Conservation (phyloP, 768 basidiomycete genomes). For the Mrakia blollopis region DNA sequence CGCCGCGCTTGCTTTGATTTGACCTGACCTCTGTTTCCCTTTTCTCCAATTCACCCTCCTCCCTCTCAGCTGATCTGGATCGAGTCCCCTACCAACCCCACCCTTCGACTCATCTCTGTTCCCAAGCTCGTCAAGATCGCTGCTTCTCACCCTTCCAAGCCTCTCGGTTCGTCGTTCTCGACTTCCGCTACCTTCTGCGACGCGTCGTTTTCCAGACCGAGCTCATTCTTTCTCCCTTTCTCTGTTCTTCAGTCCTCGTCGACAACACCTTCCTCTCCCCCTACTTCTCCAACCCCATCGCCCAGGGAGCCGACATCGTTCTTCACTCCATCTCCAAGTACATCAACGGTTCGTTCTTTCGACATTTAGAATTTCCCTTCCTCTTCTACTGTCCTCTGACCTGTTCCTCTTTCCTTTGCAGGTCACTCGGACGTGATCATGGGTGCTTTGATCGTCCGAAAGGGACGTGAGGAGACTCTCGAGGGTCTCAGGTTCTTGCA, state of each 20-base stretch:
- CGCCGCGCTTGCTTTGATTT: not conserved
- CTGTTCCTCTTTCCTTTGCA: not conserved
- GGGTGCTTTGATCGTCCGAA: conserved; percentile 65
- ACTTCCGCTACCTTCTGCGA: not conserved
- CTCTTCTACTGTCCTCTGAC: not conserved
- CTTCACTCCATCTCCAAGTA: conserved; percentile 55
- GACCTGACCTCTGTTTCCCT: not conserved
- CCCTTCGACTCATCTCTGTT: conserved; percentile 79
- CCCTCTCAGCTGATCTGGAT: conserved; percentile 75
- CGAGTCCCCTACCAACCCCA: conserved; percentile 92
- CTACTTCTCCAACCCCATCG: conserved; percentile 78
- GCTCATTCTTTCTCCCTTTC: not conserved
- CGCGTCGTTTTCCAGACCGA: not conserved
- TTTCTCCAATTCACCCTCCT: not conserved
- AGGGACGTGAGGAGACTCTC: conserved; percentile 50
- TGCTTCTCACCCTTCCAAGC: conserved; percentile 53
- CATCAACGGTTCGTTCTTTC: conserved; percentile 60
- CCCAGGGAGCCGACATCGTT: conserved; percentile 65
- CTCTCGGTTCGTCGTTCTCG: conserved; percentile 47
- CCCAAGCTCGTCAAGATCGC: conserved; percentile 62
- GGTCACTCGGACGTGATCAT: conserved; percentile 77
- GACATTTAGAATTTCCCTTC: not conserved
- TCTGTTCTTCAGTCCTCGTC: conserved; percentile 59
- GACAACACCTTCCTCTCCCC: conserved; percentile 95
- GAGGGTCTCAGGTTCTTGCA: conserved; percentile 76